Percentiles rank a stretch among this genome's conserved stretches.
Conservation (phyloP, 768 basidiomycete genomes). For the Tricholoma sp. region DNA sequence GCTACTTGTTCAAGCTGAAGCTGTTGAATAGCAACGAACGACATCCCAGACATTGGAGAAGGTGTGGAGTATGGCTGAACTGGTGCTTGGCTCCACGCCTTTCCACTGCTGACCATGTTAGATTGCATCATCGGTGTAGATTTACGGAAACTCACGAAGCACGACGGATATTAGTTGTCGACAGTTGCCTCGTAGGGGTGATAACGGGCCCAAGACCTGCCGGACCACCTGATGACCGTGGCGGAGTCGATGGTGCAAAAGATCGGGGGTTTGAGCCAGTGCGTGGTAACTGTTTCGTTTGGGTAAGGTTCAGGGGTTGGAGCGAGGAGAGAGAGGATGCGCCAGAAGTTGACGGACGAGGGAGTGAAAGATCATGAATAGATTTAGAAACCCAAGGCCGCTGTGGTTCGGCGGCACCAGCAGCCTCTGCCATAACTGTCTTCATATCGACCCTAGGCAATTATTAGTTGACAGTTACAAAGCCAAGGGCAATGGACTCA, state of each 20-base stretch:
- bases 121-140: not conserved
- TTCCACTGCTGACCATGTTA: conserved; percentile 25
- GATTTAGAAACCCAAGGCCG: conserved; percentile 1
- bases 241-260: conserved; percentile 13
- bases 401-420: conserved; percentile 10
- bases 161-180: conserved; percentile 32
- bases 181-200: conserved; percentile 47
- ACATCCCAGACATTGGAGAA: conserved; percentile 36
- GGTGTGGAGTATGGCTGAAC: conserved; percentile 19
- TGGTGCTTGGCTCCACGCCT: conserved; percentile 50
- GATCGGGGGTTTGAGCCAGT: conserved; percentile 10
- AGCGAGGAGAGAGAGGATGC: not conserved
- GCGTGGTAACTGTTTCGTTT: not conserved
- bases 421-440: conserved; percentile 75
- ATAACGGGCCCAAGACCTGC: conserved; percentile 60
- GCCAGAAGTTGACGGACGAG: not conserved
- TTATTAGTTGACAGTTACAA: conserved; percentile 5
- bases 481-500: not conserved
- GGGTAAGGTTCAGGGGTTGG: not conserved
- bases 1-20: conserved; percentile 56
- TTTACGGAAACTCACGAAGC: conserved; percentile 40
- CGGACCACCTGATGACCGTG: conserved; percentile 19
- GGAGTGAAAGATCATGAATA: not conserved
- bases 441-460: conserved; percentile 72
- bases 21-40: conserved; percentile 82